A percentile compares a stretch with the other conserved stretches of the same genome.
Evolutionary conservation across 2,329 filamentous ascomycete genomes (phyloP).

Genomic region (Chalaropsis ovoidea): DNA sequence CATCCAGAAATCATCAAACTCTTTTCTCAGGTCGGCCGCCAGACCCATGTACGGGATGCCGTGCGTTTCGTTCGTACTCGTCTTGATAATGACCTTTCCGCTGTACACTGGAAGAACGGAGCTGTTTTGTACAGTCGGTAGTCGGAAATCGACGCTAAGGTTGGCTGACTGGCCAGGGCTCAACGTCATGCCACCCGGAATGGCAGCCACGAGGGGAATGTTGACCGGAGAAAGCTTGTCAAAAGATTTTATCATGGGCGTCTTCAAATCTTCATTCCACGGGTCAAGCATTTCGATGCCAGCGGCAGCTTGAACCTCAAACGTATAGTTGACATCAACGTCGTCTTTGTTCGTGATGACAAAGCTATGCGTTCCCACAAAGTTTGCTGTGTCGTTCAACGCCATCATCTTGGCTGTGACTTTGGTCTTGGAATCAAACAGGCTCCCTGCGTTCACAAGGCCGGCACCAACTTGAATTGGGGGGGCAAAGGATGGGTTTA

Average conservation of each 20-base stretch:
- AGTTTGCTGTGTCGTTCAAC: conserved; percentile 41
- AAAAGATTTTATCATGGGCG: conserved; percentile 20
- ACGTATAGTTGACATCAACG: conserved; percentile 35
- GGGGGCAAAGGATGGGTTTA: conserved; percentile 29
- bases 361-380: conserved; percentile 32
- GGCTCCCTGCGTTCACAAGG: conserved; percentile 39
- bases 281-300: conserved; percentile 19
- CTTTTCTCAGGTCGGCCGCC: conserved; percentile 15
- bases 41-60: conserved; percentile 35
- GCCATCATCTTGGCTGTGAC: conserved; percentile 39
- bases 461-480: conserved; percentile 38
- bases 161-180: conserved; percentile 11
- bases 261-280: conserved; percentile 13
- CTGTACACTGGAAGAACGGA: conserved; percentile 37
- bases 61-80: conserved; percentile 35
- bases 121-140: conserved; percentile 28
- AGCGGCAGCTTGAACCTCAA: conserved; percentile 33
- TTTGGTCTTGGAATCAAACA: conserved; percentile 35
- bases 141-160: conserved; percentile 29
- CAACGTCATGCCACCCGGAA: conserved; percentile 10
- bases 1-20: conserved; percentile 21
- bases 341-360: conserved; percentile 39
- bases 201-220: conserved; percentile 10
- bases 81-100: conserved; percentile 37
- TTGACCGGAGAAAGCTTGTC: conserved; percentile 18